Conservation (phyloP, 768 basidiomycete species). For the Myochromella boudieri region DNA sequence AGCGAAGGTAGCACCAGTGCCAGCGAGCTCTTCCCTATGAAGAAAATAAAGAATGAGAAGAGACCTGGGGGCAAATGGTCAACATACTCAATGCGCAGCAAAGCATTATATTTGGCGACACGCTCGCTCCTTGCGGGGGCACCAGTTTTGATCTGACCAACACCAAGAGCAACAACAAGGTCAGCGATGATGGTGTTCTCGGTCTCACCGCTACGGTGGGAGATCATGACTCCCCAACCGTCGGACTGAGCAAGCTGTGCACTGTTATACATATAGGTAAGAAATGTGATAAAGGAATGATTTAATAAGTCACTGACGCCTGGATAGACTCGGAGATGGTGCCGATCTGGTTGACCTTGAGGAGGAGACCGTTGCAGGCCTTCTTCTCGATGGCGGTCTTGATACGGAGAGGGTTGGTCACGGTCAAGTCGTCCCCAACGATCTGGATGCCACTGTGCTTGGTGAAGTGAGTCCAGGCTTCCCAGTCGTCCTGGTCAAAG, state of each 20-base stretch:
- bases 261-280: conserved; percentile 36
- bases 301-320: conserved; percentile 62
- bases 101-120: conserved; percentile 90
- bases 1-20: conserved; percentile 66
- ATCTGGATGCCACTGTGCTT: conserved; percentile 78
- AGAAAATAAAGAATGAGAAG: conserved; percentile 3
- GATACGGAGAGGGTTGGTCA: conserved; percentile 96
- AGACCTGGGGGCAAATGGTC: neutral
- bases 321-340: conserved; percentile 99
- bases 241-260: conserved; percentile 95
- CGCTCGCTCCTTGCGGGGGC: conserved; percentile 96
- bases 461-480: conserved; percentile 95
- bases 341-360: conserved; percentile 99
- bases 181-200: conserved; percentile 97
- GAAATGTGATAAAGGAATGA: neutral
- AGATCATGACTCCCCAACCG: conserved; percentile 99
- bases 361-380: conserved; percentile 96
- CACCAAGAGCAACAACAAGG: conserved; percentile 88
- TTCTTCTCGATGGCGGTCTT: conserved; percentile 99
- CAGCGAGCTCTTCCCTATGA: conserved; percentile 76
- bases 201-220: conserved; percentile 98
- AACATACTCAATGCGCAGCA: conserved; percentile 88
- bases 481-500: conserved; percentile 99
- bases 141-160: conserved; percentile 98
- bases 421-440: conserved; percentile 95